These are phyloP conservation scores for Reticulascus tulasneorum DNA, from an alignment of 2,329 filamentous ascomycete species.

Conservation along the genomic window DNA sequence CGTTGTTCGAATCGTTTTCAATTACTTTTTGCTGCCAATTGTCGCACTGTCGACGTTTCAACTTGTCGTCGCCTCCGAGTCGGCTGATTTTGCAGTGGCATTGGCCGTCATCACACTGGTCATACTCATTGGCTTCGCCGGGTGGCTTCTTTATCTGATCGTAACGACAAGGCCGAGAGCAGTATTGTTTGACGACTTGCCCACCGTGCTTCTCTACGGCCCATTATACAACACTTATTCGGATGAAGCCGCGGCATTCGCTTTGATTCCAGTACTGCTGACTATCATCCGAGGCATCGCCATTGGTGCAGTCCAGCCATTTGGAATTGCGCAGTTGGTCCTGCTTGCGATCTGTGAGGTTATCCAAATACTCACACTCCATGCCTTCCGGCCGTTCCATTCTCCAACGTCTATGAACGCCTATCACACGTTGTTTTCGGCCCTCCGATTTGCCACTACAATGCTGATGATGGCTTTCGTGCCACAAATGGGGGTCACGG, in stretches of 20 bases:
- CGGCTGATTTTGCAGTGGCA: conserved; percentile 67
- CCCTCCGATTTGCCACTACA: conserved; percentile 70
- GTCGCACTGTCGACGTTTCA: conserved; percentile 88
- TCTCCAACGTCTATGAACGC: conserved; percentile 95
- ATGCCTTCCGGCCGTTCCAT: conserved; percentile 87
- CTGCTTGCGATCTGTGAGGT: conserved; percentile 92
- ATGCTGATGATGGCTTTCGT: conserved; percentile 80
- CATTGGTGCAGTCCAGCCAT: conserved; percentile 88
- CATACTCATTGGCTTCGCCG: conserved; percentile 66
- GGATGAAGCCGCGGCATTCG: conserved; percentile 87
- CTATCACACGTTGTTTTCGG: conserved; percentile 83
- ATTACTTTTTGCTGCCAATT: conserved; percentile 85
- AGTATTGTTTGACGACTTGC: conserved; percentile 87
- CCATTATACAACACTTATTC: conserved; percentile 97
- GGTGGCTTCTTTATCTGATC: conserved; percentile 79
- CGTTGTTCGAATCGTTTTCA: conserved; percentile 81
- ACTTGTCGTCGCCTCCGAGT: conserved; percentile 68
- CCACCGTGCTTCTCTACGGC: conserved; percentile 84
- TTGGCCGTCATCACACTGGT: conserved; percentile 73
- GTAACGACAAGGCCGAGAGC: conserved; percentile 76
- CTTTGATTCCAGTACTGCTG: conserved; percentile 78
- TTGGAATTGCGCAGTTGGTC: conserved; percentile 88
- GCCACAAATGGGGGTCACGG: conserved; percentile 72
- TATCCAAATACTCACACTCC: conserved; percentile 78
- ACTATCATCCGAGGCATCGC: conserved; percentile 84